Evolutionary conservation across 768 basidiomycete species (phyloP), one percentile per base, ranked within the genome.

Genomic region (Pilatotrama ljubarskyi): DNA sequence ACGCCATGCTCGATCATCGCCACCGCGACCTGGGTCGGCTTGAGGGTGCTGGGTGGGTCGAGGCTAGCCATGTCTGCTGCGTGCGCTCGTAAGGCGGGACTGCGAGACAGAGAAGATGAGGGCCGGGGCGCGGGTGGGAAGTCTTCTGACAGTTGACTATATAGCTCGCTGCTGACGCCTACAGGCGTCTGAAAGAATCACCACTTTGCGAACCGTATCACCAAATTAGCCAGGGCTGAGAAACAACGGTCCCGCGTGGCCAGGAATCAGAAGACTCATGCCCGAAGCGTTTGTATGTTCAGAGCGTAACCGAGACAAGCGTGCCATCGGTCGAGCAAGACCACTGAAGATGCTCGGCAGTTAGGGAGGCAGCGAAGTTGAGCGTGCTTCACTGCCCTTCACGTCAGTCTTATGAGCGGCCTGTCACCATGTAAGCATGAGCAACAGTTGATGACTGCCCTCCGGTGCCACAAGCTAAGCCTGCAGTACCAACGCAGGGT

Each of bases 1-100:
- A 88, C 76, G 41, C 81, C 86, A 47, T 75, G 66, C 64, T 86
- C 76, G 60, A 91, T 77, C 72, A 90, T 78, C 51, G 71, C 70
- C 9, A 74, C 77, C 26, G 88, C 82, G 29, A 88, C 86, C 69
- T 84, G 76, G 9, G 76, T 75, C 38, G 86, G 86, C 63, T 75
- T 82, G 66, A 88, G 77, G 37, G 85, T 88, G 63, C 74, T 77
- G 42, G 77, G 72, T 18, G 67, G 62, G 15, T 69, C 68, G 40
- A 67, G 48, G 47, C 47, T 63, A 25, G 61, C 61, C 55, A 57
- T 61, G 7, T 44, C 44, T 40, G 37, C 20, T 56, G 24, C 37
- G 26, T n/a, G 36, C 35, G 22, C 35, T 20, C 26, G 46, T 48
- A 47, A 7, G 24, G 49, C 57, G 43, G 50, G 50, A 14, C 35